Base-by-base conservation (phyloP, 495 filamentous ascomycete genomes). In the Rusavskia elegans region DNA sequence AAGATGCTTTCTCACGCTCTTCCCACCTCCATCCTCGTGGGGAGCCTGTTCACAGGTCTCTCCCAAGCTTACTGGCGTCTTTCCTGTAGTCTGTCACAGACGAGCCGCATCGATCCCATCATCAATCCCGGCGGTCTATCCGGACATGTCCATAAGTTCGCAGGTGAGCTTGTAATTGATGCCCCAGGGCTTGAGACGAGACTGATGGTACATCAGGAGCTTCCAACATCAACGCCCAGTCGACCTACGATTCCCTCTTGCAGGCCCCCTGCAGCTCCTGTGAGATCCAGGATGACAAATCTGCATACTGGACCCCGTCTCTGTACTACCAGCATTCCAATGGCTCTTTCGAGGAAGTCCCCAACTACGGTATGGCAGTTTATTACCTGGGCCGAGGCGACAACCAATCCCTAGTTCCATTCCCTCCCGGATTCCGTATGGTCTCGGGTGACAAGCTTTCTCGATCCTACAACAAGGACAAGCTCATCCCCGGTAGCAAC, bases 291-390 rank as follows among this genome's bases (percentile, higher is more conserved):
- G 66, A 79, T 61, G 83, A 87, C 64, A 80, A 71, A 55, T 85
- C 82, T 23, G 77, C 71, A 6, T 87, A 87, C 64, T 85, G 82
- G 82, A 74, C 73, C 36, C 83, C 83, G 0, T 64, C 63, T 8
- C 55, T 86, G 17, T 85, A 83, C 59, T 86, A 84, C 61, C 63
- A 74, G 45, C 72, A 82, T 39, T 58, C 58, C 14, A 63, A 73
- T 50, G 69, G 69, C 19, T 59, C 58, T 30, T 65, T 69, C 51
- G 56, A 64, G 48, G 66, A 71, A 40, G 68, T 72, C 13, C 62
- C 61, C n/a, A 65, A 68, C 53, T 48, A 54, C 25, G 68, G 69
- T 9, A 66, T 61, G 23, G 57, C 63, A 7, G 62, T 72, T 11
- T 71, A 71, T 52, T 73, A 73, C 55, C 63, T 70, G 7, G 69